Evolutionary conservation across 2,329 filamentous ascomycete genomes (phyloP), one percentile per base, ranked within the genome.

Genomic region (Beauveria rudraprayagi): DNA sequence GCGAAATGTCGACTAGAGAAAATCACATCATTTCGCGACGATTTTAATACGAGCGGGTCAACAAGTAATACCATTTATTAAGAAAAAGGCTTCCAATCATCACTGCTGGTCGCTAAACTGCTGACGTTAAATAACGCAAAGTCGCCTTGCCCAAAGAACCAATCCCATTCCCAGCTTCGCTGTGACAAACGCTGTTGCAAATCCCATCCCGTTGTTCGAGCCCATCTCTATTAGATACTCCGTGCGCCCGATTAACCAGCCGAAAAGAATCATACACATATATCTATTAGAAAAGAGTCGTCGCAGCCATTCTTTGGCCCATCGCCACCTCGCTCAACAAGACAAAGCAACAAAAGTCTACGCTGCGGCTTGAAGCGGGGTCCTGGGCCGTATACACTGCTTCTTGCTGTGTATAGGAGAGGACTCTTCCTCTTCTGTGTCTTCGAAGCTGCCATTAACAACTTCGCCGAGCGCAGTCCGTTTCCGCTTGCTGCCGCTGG

Each of bases 371-470:
- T 57, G 55, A 3, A 63, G 40, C 1, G 47, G 57, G 5, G 57
- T 43, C 10, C 57, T 53, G 26, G 88, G 60, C 62, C 53, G 53
- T 26, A 61, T 37, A 40, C 61, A 52, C 37, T 54, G 50, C 59
- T 70, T 73, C 69, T 77, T 77, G 5, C 66, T 69, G 16, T 64
- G 62, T 6, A 71, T 40, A 19, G 68, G 62, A 16, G 55, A 54
- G 1, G 61, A 26, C 19, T 66, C 65, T 34, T 76, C 73, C 30
- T 73, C 68, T 11, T 71, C 70, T 0, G 69, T 67, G 10, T 72
- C 72, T 30, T 78, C 76, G 44, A 77, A 76, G 64, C 75, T 77
- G 57, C 69, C 71, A 63, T 75, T 75, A 11, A 76, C 68, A 37
- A 76, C 70, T 53, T 77, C 73, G 3, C 69, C 66, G 3, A 77